phyloP scores from a whole-genome alignment of 2,329 filamentous ascomycete genomes.

The Neopestalotiopsis sp. region DNA sequence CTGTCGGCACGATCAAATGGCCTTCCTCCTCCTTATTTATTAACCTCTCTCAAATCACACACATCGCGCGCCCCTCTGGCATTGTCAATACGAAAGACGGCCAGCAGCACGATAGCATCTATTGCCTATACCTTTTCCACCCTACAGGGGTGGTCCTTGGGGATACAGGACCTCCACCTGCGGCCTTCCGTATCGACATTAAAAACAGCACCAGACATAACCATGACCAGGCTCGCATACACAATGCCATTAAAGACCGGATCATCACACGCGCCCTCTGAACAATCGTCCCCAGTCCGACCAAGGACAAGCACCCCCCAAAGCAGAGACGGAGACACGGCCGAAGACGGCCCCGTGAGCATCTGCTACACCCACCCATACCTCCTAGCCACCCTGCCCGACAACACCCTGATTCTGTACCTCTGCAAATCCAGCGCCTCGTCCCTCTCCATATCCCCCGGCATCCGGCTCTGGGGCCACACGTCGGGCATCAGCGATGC shows the following conservation, averaged over 20 bases:
- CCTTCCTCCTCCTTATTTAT: slow-evolving; percentile 55
- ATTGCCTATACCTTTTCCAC: slow-evolving; percentile 86
- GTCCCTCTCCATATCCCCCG: slow-evolving; percentile 71
- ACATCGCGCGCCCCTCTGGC: slow-evolving; percentile 80
- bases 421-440: slow-evolving; percentile 76
- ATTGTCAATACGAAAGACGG: slow-evolving; percentile 76
- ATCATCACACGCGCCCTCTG: slow-evolving; percentile 22
- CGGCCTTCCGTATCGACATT: slow-evolving; percentile 33
- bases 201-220: slow-evolving; percentile 37
- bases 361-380: slow-evolving; percentile 82
- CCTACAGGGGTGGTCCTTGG: slow-evolving; percentile 83
- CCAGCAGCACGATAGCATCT: slow-evolving; percentile 72
- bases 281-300: slow-evolving; percentile 32
- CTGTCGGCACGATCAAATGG: background rate
- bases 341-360: slow-evolving; percentile 57
- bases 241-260: slow-evolving; percentile 37
- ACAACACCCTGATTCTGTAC: slow-evolving; percentile 86
- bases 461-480: slow-evolving; percentile 85
- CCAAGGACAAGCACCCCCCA: slow-evolving; percentile 9
- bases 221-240: slow-evolving; percentile 46
- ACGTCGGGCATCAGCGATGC: slow-evolving; percentile 88
- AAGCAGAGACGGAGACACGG: slow-evolving; percentile 15
- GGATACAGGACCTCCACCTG: slow-evolving; percentile 87
- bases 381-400: slow-evolving; percentile 79
- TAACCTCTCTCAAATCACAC: slow-evolving; percentile 82